Percentiles rank a stretch among this genome's conserved stretches.
Evolutionary conservation across 208 protist species (phyloP).

Genomic region (Leishmania major): DNA sequence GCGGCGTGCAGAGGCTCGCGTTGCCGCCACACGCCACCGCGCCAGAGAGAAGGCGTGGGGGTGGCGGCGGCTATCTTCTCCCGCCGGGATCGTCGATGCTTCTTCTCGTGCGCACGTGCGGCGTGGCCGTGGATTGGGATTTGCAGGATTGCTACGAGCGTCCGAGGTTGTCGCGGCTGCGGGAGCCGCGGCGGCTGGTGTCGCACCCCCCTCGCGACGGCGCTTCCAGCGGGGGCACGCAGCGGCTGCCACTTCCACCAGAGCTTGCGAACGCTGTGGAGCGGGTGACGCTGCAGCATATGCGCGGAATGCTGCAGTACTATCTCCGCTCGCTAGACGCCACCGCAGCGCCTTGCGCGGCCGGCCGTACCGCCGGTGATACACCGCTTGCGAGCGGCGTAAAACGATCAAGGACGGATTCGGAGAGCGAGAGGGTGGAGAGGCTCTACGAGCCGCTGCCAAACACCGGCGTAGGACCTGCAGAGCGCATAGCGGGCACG

Average conservation of each 20-base stretch:
- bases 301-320: slow-evolving; percentile 63
- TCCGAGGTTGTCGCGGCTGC: slow-evolving; percentile 15
- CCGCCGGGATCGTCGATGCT: slow-evolving; percentile 1
- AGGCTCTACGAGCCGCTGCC: not conserved
- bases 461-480: not conserved
- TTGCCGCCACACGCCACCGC: slow-evolving; percentile 32
- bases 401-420: not conserved
- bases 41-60: not conserved
- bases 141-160: slow-evolving; percentile 56
- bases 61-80: not conserved
- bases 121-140: slow-evolving; percentile 45
- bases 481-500: not conserved
- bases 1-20: slow-evolving; percentile 52
- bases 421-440: not conserved
- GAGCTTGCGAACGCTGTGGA: slow-evolving; percentile 24
- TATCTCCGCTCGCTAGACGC: slow-evolving; percentile 39
- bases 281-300: slow-evolving; percentile 35
- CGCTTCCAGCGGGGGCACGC: not conserved
- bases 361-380: not conserved
- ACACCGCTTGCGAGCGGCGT: not conserved
- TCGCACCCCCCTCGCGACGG: not conserved
- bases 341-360: not conserved
- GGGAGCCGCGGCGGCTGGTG: slow-evolving; percentile 4
- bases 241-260: slow-evolving; percentile 27
- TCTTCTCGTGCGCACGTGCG: slow-evolving; percentile 51